Conservation (phyloP, 805 yeast species). For the Barnettozyma vustinii region DNA sequence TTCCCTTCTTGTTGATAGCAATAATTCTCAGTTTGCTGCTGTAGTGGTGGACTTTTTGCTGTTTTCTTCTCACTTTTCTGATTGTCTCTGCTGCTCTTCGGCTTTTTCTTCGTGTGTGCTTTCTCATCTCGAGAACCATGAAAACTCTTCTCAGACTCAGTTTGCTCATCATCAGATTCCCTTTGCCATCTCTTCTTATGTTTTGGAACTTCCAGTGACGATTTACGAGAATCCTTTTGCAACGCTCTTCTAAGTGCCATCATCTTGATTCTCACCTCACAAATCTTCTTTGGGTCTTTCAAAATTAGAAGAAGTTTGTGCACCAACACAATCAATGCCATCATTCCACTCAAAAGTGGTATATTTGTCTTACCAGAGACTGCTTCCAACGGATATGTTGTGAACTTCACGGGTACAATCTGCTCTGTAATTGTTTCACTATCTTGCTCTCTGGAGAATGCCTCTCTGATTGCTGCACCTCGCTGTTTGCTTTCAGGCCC, state of each 20-base stretch:
- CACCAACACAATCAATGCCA: not conserved
- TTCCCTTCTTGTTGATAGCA: not conserved
- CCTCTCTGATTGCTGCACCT: too few relatives aligned
- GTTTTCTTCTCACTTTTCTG: not conserved
- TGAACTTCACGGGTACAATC: too few relatives aligned
- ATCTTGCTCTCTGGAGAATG: too few relatives aligned
- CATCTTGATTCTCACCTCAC: too few relatives aligned
- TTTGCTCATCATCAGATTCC: too few relatives aligned
- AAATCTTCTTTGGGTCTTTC: not conserved
- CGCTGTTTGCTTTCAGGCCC: too few relatives aligned
- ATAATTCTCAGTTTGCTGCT: not conserved
- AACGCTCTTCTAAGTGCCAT: not conserved
- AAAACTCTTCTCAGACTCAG: too few relatives aligned
- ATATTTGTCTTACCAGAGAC: too few relatives aligned
- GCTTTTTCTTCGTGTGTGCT: not conserved
- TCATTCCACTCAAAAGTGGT: not conserved
- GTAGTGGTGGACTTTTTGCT: not conserved
- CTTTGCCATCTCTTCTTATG: not conserved
- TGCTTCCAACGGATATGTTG: too few relatives aligned
- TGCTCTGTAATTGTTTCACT: too few relatives aligned
- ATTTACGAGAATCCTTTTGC: not conserved
- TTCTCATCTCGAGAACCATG: not conserved
- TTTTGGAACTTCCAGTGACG: not conserved
- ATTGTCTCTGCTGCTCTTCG: not conserved
- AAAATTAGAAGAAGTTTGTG: not conserved